These are phyloP conservation scores for Podospora bellae-mahoneyi DNA, from an alignment of 495 filamentous ascomycete genomes.

Conservation along the genomic window DNA sequence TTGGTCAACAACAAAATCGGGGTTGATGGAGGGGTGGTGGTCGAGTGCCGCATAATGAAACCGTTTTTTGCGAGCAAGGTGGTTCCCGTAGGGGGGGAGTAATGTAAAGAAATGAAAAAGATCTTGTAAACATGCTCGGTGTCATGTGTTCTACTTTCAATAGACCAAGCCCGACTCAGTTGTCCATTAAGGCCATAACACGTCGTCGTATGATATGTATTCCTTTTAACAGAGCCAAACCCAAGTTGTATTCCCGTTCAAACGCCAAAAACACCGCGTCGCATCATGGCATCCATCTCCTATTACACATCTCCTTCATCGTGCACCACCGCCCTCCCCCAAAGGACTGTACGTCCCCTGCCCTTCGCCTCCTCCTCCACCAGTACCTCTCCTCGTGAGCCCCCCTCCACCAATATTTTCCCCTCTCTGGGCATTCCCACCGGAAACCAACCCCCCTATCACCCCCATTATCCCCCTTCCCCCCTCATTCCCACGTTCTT, in stretches of 20 bases:
- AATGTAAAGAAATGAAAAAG: background rate
- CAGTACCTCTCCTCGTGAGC: slow-evolving; percentile 6
- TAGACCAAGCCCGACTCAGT: too few species aligned
- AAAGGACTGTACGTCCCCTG: slow-evolving; percentile 25
- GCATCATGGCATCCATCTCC: background rate
- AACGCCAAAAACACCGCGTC: background rate
- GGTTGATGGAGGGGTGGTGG: background rate
- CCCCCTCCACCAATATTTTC: background rate
- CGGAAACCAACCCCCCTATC: background rate
- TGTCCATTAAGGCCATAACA: too few species aligned
- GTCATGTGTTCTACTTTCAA: background rate
- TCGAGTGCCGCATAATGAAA: background rate
- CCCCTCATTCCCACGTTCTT: background rate
- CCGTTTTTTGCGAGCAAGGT: background rate
- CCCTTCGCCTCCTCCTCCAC: background rate
- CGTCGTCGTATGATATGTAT: too few species aligned
- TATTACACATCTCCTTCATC: background rate
- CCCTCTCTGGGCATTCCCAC: background rate
- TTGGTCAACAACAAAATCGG: background rate
- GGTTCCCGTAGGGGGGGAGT: background rate
- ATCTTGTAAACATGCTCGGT: background rate
- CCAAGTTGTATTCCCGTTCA: background rate
- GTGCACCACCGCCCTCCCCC: slow-evolving; percentile 1
- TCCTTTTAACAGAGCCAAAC: too few species aligned
- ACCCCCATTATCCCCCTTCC: slow-evolving; percentile 7